A percentile compares a stretch with the other conserved stretches of the same genome.
Conservation (phyloP, 2,329 filamentous ascomycete species). For the Cladobotryum protrusum region DNA sequence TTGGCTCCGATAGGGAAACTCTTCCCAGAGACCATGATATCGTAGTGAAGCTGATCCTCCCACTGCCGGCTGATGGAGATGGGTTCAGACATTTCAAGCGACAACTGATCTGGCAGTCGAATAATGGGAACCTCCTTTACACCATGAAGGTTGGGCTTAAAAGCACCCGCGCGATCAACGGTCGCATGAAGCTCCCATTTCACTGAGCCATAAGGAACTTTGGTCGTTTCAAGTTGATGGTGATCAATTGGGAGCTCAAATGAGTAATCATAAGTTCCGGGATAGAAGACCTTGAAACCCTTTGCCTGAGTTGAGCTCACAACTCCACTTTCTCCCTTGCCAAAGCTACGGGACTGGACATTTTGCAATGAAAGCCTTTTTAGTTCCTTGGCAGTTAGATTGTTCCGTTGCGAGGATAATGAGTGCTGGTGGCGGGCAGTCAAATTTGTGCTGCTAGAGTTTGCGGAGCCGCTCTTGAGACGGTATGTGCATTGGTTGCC, state of each 20-base stretch:
- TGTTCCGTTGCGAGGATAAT: constrained; percentile 20
- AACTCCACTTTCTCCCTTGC: constrained; percentile 66
- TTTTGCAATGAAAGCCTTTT: constrained; percentile 71
- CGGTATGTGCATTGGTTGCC: constrained; percentile 57
- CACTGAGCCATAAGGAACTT: constrained; percentile 77
- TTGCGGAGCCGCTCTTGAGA: constrained; percentile 35
- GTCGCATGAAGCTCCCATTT: constrained; percentile 83
- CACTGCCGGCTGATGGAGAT: constrained; percentile 90
- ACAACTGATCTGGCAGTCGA: constrained; percentile 78
- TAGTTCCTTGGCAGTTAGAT: constrained; percentile 40
- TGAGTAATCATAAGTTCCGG: constrained; percentile 60
- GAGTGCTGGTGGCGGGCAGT: constrained; percentile 16
- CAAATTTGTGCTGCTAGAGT: constrained; percentile 29
- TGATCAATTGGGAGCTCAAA: constrained; percentile 90
- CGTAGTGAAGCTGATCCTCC: constrained; percentile 93
- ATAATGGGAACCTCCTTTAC: constrained; percentile 77
- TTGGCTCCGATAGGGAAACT: constrained; percentile 84
- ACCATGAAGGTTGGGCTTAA: constrained; percentile 81
- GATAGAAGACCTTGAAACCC: constrained; percentile 80
- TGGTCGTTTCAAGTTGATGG: constrained; percentile 80
- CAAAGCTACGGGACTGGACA: constrained; percentile 79
- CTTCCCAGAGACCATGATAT: constrained; percentile 93
- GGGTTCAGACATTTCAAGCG: constrained; percentile 83
- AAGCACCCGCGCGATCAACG: constrained; percentile 80
- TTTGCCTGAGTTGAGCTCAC: constrained; percentile 55